These are phyloP conservation scores for Ganoderma lingzhi DNA, from an alignment of 1,284 basidiomycete species.

Conservation along the genomic window DNA sequence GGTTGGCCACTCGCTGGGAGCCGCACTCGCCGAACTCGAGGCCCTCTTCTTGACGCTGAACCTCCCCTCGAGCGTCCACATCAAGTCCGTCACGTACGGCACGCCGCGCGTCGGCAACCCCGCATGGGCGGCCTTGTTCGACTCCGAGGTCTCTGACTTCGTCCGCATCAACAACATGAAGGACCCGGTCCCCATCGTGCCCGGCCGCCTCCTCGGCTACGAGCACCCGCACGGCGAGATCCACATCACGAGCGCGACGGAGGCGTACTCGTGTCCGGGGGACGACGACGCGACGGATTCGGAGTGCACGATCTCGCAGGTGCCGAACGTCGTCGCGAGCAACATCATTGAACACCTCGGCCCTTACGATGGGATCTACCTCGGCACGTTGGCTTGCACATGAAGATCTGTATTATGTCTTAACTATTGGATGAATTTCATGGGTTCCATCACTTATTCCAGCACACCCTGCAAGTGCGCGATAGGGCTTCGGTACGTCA, in stretches of 20 bases:
- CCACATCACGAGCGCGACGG: conserved; percentile 41
- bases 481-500: no score
- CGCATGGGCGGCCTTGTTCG: conserved; percentile 42
- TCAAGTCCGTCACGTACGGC: conserved; percentile 49
- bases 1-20: conserved; percentile 51
- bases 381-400: no score
- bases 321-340: conserved; percentile 38
- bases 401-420: not conserved
- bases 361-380: conserved; percentile 58
- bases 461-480: not conserved
- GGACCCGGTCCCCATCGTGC: conserved; percentile 50
- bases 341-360: conserved; percentile 52
- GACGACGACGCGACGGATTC: conserved; percentile 56
- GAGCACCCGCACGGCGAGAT: conserved; percentile 47
- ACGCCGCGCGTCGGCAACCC: conserved; percentile 49
- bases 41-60: conserved; percentile 45
- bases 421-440: conserved; percentile 14
- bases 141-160: conserved; percentile 43
- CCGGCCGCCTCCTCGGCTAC: conserved; percentile 47
- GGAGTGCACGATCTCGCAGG: conserved; percentile 53
- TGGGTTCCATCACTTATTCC: not conserved
- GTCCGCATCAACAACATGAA: conserved; percentile 46
- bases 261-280: conserved; percentile 43
- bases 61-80: conserved; percentile 43
- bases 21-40: conserved; percentile 49